phyloP scores from a whole-genome alignment of 176 grass and related monocot genomes.

The Luzula sylvatica region DNA sequence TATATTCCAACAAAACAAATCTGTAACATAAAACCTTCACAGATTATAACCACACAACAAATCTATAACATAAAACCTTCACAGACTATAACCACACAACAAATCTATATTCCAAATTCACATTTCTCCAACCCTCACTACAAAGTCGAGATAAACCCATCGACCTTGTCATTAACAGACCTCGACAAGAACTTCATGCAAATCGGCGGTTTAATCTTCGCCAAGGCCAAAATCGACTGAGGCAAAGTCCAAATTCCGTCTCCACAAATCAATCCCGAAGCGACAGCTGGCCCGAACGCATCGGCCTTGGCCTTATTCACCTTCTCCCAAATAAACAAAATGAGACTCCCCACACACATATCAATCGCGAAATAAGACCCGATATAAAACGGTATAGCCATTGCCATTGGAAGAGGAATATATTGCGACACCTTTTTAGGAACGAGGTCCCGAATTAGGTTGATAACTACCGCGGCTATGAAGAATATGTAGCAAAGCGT shows the following conservation, averaged over 20 bases:
- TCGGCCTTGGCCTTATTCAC: constrained; percentile 57
- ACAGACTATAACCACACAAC: no score
- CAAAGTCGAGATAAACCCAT: constrained; percentile 8
- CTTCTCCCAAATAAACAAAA: constrained; percentile 69
- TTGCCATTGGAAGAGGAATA: constrained; percentile 83
- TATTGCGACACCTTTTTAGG: constrained; percentile 43
- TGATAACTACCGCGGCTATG: constrained; percentile 40
- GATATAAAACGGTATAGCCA: constrained; percentile 92
- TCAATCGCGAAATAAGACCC: constrained; percentile 93
- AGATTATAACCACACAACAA: no score
- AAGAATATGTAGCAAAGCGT: constrained; percentile 84
- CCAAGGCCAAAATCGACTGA: constrained; percentile 63
- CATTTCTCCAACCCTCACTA: constrained; percentile 7
- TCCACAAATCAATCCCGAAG: constrained; percentile 84
- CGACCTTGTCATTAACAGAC: constrained; percentile 20
- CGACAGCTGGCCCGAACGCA: constrained; percentile 63
- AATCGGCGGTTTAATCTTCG: constrained; percentile 71
- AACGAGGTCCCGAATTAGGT: constrained; percentile 39
- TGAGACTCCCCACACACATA: constrained; percentile 55
- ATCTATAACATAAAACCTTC: no score
- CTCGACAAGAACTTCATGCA: constrained; percentile 88
- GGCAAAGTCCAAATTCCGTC: constrained; percentile 94
- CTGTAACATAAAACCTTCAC: no score
- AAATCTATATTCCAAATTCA: no score
- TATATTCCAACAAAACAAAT: no score